phyloP scores from a whole-genome alignment of 169 alveolate genomes.

The Amoebophrya sp. region DNA sequence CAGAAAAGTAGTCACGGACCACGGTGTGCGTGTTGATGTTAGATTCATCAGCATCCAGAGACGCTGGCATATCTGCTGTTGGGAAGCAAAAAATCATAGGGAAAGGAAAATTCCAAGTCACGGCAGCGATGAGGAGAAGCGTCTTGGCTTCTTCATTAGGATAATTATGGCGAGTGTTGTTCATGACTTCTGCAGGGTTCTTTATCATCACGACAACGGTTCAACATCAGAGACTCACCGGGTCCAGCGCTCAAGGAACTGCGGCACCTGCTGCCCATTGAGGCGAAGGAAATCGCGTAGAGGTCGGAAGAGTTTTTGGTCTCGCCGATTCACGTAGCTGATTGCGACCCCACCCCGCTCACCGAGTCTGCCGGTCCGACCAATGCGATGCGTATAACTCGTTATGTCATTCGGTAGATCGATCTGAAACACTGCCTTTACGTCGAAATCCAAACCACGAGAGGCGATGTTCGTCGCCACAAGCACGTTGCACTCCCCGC shows the following conservation, averaged over 20 bases:
- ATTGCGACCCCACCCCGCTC: not conserved
- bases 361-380: not conserved
- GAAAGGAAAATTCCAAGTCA: no score
- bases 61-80: no score
- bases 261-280: not conserved
- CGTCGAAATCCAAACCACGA: not conserved
- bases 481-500: not conserved
- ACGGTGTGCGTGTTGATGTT: no score
- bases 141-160: no score
- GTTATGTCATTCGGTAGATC: not conserved
- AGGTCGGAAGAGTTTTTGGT: not conserved
- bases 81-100: no score
- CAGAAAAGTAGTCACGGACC: no score
- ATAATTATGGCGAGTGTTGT: no score
- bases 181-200: no score
- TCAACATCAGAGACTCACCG: no score
- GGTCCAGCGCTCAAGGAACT: not conserved
- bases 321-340: not conserved
- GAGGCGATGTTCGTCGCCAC: not conserved
- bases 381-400: not conserved
- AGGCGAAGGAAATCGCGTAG: not conserved
- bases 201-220: no score
- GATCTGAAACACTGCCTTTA: not conserved
- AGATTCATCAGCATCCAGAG: no score
- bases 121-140: no score